Evolutionary conservation across 148 eudicot species (phyloP).

Genomic region (Euryodendron excelsum): DNA sequence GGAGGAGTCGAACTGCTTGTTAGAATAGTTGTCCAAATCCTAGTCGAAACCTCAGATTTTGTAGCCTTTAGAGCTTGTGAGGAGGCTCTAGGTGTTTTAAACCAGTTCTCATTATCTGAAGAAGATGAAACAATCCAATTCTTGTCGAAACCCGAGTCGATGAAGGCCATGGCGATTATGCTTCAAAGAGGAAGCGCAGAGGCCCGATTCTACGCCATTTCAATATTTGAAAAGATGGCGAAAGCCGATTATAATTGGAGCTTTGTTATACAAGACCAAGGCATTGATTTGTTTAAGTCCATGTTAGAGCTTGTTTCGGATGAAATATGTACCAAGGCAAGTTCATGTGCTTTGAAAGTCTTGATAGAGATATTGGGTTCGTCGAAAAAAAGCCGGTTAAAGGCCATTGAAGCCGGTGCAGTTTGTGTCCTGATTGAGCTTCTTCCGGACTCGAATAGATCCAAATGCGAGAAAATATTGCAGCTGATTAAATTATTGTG

Average conservation of each 20-base stretch:
- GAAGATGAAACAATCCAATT: slow-evolving; percentile 26
- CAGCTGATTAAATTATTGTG: slow-evolving; percentile 37
- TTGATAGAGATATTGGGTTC: slow-evolving; percentile 26
- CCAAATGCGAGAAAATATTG: slow-evolving; percentile 44
- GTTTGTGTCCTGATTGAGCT: slow-evolving; percentile 47
- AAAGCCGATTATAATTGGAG: slow-evolving; percentile 28
- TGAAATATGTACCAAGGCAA: slow-evolving; percentile 37
- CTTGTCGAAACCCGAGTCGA: slow-evolving; percentile 25
- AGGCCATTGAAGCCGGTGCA: slow-evolving; percentile 49
- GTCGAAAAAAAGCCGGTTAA: slow-evolving; percentile 38
- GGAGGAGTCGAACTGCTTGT: slow-evolving; percentile 37
- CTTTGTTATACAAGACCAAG: slow-evolving; percentile 32
- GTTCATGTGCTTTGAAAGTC: slow-evolving; percentile 41
- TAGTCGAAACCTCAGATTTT: slow-evolving; percentile 39
- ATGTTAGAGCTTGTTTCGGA: slow-evolving; percentile 47
- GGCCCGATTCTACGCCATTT: slow-evolving; percentile 35
- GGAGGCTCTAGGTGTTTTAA: slow-evolving; percentile 38
- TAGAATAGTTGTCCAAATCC: slow-evolving; percentile 28
- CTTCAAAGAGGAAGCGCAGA: slow-evolving; percentile 48
- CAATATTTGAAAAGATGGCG: slow-evolving; percentile 31
- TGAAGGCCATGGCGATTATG: slow-evolving; percentile 40
- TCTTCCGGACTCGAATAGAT: slow-evolving; percentile 37
- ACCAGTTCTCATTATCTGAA: slow-evolving; percentile 12
- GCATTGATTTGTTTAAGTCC: slow-evolving; percentile 44
- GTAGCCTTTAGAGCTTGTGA: slow-evolving; percentile 45